Evolutionary conservation across 495 filamentous ascomycete genomes (phyloP).

Genomic region (Xylaria castorea): DNA sequence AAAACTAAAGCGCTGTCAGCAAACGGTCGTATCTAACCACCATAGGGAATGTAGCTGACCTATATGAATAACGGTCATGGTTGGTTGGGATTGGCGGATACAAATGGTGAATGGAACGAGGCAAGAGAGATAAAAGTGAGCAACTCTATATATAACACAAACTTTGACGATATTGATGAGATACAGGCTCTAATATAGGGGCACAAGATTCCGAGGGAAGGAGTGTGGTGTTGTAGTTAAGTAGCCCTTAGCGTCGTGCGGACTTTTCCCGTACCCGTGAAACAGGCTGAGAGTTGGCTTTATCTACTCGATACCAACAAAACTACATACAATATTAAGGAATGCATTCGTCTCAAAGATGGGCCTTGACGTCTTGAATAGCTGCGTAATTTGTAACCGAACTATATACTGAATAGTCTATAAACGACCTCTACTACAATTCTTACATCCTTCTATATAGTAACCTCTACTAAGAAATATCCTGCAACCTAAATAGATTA

Average conservation of each 20-base stretch:
- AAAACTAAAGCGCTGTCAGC: slow-evolving; percentile 40
- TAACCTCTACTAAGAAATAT: neutral
- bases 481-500: neutral
- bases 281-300: neutral
- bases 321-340: too few relatives aligned
- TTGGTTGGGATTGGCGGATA: neutral
- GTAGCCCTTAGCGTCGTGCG: neutral
- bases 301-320: neutral
- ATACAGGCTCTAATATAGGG: neutral
- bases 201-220: neutral
- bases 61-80: slow-evolving; percentile 14
- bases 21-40: neutral
- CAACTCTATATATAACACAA: neutral
- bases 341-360: neutral
- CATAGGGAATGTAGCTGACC: neutral
- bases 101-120: neutral
- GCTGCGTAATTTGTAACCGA: neutral
- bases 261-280: slow-evolving; percentile 2
- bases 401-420: neutral
- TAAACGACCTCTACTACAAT: neutral
- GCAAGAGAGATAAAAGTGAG: neutral
- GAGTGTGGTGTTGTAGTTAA: neutral
- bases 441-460: neutral
- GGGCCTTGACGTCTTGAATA: neutral
- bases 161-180: too few relatives aligned